phyloP scores from a whole-genome alignment of 768 basidiomycete species.

The Clavulina sp. region DNA sequence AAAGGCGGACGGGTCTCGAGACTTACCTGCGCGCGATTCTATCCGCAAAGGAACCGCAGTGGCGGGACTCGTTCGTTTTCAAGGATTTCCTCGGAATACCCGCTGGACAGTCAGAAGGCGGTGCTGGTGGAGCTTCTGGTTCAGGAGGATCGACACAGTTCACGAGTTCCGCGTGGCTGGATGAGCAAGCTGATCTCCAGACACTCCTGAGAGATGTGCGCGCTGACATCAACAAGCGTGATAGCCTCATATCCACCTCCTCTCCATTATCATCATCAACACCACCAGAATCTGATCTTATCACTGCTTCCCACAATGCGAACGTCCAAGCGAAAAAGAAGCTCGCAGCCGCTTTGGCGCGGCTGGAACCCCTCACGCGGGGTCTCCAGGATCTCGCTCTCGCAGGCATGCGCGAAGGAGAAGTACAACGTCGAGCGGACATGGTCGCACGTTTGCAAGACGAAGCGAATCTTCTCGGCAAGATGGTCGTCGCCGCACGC shows the following conservation, averaged over 20 bases:
- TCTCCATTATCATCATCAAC: too few relatives aligned
- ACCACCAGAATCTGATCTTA: too few relatives aligned
- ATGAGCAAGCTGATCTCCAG: constrained; percentile 71
- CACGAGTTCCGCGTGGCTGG: constrained; percentile 70
- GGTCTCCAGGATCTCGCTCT: constrained; percentile 48
- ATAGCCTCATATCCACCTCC: constrained; percentile 62
- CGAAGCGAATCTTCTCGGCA: constrained; percentile 74
- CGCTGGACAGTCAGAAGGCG: constrained; percentile 28
- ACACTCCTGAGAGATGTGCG: constrained; percentile 62
- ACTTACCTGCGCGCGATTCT: constrained; percentile 74
- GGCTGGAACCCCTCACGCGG: constrained; percentile 53
- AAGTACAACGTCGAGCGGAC: constrained; percentile 73
- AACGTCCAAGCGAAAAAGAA: constrained; percentile 77
- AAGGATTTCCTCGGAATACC: constrained; percentile 79
- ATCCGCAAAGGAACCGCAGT: constrained; percentile 59
- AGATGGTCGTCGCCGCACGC: constrained; percentile 61
- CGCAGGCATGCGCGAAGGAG: constrained; percentile 75
- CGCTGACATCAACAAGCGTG: constrained; percentile 73
- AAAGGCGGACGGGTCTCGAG: constrained; percentile 63
- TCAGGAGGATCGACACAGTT: constrained; percentile 28
- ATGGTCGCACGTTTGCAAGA: constrained; percentile 79
- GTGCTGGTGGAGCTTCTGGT: too few relatives aligned
- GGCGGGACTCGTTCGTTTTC: constrained; percentile 66
- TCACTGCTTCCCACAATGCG: constrained; percentile 58
- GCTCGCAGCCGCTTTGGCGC: constrained; percentile 55